Conservation (phyloP, 208 protist genomes). For the Acanthamoeba pearcei region DNA sequence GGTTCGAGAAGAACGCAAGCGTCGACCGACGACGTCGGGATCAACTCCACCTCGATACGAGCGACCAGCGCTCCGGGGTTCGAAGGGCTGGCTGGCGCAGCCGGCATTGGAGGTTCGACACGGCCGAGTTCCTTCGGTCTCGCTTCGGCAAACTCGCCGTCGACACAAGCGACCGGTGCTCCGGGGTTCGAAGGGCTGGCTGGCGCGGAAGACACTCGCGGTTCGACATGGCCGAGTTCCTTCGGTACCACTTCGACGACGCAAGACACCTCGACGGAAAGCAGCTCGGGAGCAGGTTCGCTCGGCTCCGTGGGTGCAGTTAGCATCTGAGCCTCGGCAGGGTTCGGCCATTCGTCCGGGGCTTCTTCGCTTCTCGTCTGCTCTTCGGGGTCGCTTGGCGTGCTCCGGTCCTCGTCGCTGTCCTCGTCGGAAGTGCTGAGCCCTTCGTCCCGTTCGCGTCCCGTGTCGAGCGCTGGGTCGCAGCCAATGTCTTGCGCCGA, state of each 20-base stretch:
- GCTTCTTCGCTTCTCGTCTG: background rate
- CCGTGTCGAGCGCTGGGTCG: background rate
- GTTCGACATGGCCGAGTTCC: background rate
- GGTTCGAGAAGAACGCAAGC: background rate
- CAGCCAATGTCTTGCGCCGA: background rate
- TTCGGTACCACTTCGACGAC: background rate
- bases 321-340: background rate
- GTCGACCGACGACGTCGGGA: too few relatives aligned
- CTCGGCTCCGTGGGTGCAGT: background rate
- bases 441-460: background rate
- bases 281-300: background rate
- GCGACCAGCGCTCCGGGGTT: background rate
- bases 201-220: background rate
- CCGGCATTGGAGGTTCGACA: background rate
- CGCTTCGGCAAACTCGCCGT: background rate
- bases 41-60: background rate
- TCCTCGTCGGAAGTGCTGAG: background rate
- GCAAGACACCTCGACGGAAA: background rate
- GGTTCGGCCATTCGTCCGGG: conserved; percentile 20
- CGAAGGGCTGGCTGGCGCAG: background rate
- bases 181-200: background rate
- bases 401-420: conserved; percentile 3
- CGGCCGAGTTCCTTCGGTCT: background rate
- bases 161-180: too few relatives aligned
- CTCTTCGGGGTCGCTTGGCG: background rate